Base-by-base conservation (phyloP, 495 filamentous ascomycete species). In the Stereocaulon alpinum region DNA sequence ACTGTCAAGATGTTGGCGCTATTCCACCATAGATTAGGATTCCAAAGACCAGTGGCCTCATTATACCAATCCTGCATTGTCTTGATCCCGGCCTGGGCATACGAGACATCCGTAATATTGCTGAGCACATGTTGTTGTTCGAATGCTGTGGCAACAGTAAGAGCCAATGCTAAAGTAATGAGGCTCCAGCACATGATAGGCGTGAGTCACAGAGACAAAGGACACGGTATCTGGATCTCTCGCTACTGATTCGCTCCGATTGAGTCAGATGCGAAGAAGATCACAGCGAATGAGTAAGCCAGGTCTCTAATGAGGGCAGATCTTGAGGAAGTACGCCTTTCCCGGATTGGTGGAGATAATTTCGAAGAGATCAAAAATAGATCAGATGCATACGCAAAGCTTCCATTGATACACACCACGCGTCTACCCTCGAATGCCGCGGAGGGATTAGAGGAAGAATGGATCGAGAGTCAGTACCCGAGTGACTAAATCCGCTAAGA, bases 1-100 rank as follows among this genome's bases (percentile, higher is more conserved):
- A 77, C 73, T 2, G 83, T 87, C 60, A 89, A 68, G 56, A 75
- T 77, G 67, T 88, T 91, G 58, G 82, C 86, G 42, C 79, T 80
- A 69, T 89, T 87, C 87, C 87, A 91, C 87, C 87, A 91, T 2
- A 82, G 82, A 29, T 73, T 76, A 0, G 80, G 84, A 61, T 81
- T 67, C 83, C 83, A 89, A 12, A 87, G 71, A 17, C 86, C 86
- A 0, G 76, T 84, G 9, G 63, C 62, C 4, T 59, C 54, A 66
- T 87, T 79, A 61, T 88, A 89, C 81, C 82, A 88, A 24, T 47
- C 58, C 63, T 88, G 84, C 3, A 89, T 75, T 11, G 75, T 67
- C 29, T 71, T 64, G 50, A 81, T 64, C 6, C 72, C 80, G 20
- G 68, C 59, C 37, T 74, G 68, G 6, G 81, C 76, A 59, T 80